These are phyloP conservation scores for Musa troglodytarum DNA, from an alignment of 176 grass and related monocot species.

Conservation along the genomic window DNA sequence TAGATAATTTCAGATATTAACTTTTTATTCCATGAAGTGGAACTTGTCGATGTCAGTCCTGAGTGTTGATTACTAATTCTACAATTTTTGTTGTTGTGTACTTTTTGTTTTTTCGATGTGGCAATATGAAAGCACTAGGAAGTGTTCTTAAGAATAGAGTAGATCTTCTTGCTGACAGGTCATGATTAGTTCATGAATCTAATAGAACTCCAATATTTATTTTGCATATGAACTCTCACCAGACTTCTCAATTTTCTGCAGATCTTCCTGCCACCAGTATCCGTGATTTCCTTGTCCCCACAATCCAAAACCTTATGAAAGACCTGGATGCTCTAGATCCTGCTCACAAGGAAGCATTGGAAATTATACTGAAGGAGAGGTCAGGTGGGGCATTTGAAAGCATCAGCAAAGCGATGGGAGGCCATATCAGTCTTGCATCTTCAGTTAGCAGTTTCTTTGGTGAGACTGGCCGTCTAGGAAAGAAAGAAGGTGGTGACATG, in stretches of 20 bases:
- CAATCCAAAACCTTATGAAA: conserved; percentile 80
- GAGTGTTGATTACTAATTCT: too few relatives aligned
- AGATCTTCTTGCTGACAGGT: neutral
- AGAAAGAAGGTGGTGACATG: conserved; percentile 58
- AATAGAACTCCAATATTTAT: too few relatives aligned
- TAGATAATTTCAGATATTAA: too few relatives aligned
- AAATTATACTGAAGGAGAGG: conserved; percentile 73
- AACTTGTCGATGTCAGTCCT: too few relatives aligned
- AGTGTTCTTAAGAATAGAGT: too few relatives aligned
- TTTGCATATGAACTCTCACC: neutral
- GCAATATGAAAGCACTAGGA: too few relatives aligned
- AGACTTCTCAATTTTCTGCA: neutral
- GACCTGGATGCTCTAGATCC: conserved; percentile 81
- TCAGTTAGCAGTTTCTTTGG: conserved; percentile 86
- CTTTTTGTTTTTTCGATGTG: too few relatives aligned
- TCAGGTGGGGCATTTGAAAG: conserved; percentile 68
- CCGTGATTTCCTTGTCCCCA: conserved; percentile 69
- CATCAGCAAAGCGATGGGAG: conserved; percentile 83
- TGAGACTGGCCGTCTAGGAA: conserved; percentile 51
- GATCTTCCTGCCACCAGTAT: conserved; percentile 72
- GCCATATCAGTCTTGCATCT: conserved; percentile 74
- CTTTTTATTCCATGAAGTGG: too few relatives aligned
- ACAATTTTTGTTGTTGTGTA: too few relatives aligned
- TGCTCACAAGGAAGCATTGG: conserved; percentile 90
- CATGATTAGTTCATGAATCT: neutral